Evolutionary conservation across 306 rosid species (phyloP).

Genomic region (Sicyos baderoa): DNA sequence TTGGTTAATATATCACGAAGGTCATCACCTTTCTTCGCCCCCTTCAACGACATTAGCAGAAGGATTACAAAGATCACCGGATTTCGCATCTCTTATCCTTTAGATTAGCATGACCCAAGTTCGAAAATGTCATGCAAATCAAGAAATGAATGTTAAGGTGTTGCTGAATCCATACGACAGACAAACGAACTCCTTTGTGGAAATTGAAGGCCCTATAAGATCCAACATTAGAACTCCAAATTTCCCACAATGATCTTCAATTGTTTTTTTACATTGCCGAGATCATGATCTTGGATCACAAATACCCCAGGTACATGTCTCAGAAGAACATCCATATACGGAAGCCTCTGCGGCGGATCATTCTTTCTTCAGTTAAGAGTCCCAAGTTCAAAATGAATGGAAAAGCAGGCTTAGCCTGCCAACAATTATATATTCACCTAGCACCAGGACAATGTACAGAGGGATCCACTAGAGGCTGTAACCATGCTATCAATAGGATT

Average conservation of each 20-base stretch:
- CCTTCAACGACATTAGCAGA: slow-evolving; percentile 8
- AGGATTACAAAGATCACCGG: neutral
- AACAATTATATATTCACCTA: slow-evolving; percentile 12
- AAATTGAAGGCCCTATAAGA: slow-evolving; percentile 1
- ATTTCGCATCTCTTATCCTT: slow-evolving; percentile 1
- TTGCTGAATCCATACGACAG: neutral
- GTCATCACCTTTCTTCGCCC: neutral
- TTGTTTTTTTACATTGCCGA: neutral
- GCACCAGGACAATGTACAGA: slow-evolving; percentile 17
- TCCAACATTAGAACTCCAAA: neutral
- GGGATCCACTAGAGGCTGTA: slow-evolving; percentile 8
- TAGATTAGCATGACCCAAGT: neutral
- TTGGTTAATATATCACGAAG: neutral
- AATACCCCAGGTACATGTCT: slow-evolving; percentile 11
- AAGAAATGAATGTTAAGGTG: slow-evolving; percentile 6
- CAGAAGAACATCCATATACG: neutral
- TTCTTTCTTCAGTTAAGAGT: slow-evolving; percentile 7
- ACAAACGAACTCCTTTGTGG: too few relatives aligned
- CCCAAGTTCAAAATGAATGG: slow-evolving; percentile 11
- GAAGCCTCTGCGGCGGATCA: neutral
- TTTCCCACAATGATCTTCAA: slow-evolving; percentile 10
- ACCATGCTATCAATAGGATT: slow-evolving; percentile 8
- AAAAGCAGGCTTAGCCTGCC: slow-evolving; percentile 2
- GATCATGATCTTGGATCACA: slow-evolving; percentile 4
- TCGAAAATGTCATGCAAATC: slow-evolving; percentile 9